These are phyloP conservation scores for Penicillium sp. DNA, from an alignment of 2,329 filamentous ascomycete species.

Conservation along the genomic window DNA sequence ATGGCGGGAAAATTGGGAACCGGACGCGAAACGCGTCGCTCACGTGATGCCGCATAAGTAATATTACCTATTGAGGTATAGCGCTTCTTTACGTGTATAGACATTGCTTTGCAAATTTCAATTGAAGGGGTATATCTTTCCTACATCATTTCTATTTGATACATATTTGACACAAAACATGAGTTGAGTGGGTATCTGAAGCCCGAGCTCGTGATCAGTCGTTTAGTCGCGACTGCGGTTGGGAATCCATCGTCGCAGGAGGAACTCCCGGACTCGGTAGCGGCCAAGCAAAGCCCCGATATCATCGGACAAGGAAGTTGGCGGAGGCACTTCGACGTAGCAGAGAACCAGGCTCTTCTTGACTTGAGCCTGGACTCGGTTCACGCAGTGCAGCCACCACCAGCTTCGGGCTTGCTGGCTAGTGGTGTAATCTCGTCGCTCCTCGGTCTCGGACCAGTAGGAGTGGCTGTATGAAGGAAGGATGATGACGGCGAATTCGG, in stretches of 20 bases:
- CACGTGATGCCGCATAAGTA: constrained; percentile 26
- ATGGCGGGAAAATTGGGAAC: constrained; percentile 5
- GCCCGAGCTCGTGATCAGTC: constrained; percentile 17
- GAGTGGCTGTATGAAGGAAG: constrained; percentile 73
- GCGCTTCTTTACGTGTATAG: neutral
- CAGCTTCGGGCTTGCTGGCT: constrained; percentile 42
- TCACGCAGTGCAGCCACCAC: constrained; percentile 71
- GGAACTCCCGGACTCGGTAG: constrained; percentile 76
- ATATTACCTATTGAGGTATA: constrained; percentile 27
- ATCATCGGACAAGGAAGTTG: constrained; percentile 48
- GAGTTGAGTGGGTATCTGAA: constrained; percentile 20
- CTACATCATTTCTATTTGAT: neutral
- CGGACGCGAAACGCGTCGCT: constrained; percentile 29
- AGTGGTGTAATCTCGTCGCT: constrained; percentile 50
- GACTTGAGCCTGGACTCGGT: constrained; percentile 83
- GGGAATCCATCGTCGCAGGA: constrained; percentile 75
- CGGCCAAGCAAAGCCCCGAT: constrained; percentile 60
- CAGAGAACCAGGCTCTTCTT: constrained; percentile 83
- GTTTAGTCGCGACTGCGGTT: constrained; percentile 65
- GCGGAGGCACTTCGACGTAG: constrained; percentile 85
- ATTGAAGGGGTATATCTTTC: constrained; percentile 1
- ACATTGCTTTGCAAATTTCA: neutral
- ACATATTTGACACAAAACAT: neutral
- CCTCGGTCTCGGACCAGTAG: constrained; percentile 59
- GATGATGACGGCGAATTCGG: constrained; percentile 83